A percentile compares a stretch with the other conserved stretches of the same genome.
Conservation (phyloP, 495 filamentous ascomycete genomes). For the Penicillium silybi region DNA sequence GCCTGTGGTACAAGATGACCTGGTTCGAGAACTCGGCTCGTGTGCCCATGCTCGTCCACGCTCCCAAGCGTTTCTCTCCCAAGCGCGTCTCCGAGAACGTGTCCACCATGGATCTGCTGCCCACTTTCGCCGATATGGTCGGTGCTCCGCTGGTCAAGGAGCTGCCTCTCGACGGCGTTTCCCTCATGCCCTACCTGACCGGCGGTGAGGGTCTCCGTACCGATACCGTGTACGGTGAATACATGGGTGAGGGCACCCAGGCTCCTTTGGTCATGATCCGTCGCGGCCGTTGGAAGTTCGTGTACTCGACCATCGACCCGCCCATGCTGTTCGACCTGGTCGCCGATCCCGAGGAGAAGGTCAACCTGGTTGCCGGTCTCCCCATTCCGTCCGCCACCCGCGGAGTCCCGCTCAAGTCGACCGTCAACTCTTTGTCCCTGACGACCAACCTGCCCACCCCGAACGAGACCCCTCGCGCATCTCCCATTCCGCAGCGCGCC, state of each 20-base stretch:
- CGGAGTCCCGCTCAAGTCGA: slow-evolving; percentile 12
- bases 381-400: slow-evolving; percentile 14
- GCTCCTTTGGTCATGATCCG: slow-evolving; percentile 89
- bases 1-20: slow-evolving; percentile 92
- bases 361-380: slow-evolving; percentile 58
- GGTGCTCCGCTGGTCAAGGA: slow-evolving; percentile 56
- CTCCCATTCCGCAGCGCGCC: slow-evolving; percentile 29
- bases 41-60: slow-evolving; percentile 74
- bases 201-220: slow-evolving; percentile 49
- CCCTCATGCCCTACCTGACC: slow-evolving; percentile 66
- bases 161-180: slow-evolving; percentile 74
- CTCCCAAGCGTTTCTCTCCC: slow-evolving; percentile 64
- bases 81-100: slow-evolving; percentile 71
- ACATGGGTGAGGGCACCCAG: slow-evolving; percentile 83
- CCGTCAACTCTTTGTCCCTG: slow-evolving; percentile 4
- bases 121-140: slow-evolving; percentile 78
- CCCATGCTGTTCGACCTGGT: slow-evolving; percentile 74
- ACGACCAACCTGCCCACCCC: slow-evolving; percentile 38
- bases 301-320: slow-evolving; percentile 74
- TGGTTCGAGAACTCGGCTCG: slow-evolving; percentile 83
- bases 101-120: slow-evolving; percentile 79
- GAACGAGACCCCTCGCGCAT: slow-evolving; percentile 30
- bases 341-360: slow-evolving; percentile 67
- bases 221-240: slow-evolving; percentile 82
- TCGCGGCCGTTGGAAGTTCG: slow-evolving; percentile 76